Evolutionary conservation across 2,329 filamentous ascomycete species (phyloP), one percentile per base, ranked within the genome.

Genomic region (Fusarium sp.): DNA sequence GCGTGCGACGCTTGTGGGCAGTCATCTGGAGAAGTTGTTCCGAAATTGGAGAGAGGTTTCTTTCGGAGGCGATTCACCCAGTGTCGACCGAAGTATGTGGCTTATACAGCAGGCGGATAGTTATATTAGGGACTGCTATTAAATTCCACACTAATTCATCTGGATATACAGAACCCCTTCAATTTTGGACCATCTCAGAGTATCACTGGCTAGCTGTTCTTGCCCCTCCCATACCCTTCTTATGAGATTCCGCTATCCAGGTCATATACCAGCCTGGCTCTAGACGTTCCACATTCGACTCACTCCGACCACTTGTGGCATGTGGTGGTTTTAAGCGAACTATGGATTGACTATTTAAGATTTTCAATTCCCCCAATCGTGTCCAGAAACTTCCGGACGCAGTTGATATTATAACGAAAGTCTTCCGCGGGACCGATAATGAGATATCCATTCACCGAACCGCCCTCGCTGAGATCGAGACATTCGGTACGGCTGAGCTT

Each of bases 31-130:
- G 14, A 73, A 76, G 34, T 60, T 84, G 1, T 78, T 85, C 1
- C 71, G 78, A 6, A 73, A 77, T n/a, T 86, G 84, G 84, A 80
- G 83, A 20, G 72, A 74, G 6, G 75, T 82, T 0, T 76, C 78
- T 0, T 81, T 82, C 0, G 78, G 80, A 0, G 75, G 78, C 1
- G 76, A 76, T 9, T 84, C 83, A 0, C 84, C 84, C 0, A 85
- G 83, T 61, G 81, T 86, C 1, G 76, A 84, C 34, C 82, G 85
- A 57, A 84, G 83, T 40, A 73, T 85, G 20, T 77, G 81, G 20
- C 78, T 86, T 12, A 85, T 86, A 18, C 76, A 77, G 2, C 82
- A 84, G 53, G 80, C 82, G 1, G 80, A 83, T 55, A 75, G 74
- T 6, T 82, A 83, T 20, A 83, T 84, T 9, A 76, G 77, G 37